Base-by-base conservation (phyloP, 140 eudicot species). In the Oenanthe javanica region DNA sequence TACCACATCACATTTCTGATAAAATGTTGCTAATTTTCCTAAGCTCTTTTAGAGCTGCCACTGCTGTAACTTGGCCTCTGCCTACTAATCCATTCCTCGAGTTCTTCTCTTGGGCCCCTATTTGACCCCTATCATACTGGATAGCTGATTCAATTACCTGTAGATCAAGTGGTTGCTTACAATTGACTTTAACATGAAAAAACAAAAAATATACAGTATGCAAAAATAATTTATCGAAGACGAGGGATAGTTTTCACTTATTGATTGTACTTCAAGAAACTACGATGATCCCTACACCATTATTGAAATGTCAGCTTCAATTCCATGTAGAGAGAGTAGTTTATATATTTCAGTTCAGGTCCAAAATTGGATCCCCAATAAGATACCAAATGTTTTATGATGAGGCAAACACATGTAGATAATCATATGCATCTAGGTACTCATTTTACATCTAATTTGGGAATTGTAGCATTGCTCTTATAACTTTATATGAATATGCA, bases 111-210 rank as follows among this genome's bases (percentile, higher is more conserved):
- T 71, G 59, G 9, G 86, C 16, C 18, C 88, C 93, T 13, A 51
- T 77, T 71, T 88, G 91, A 81, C 86, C 81, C 72, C 78, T 79
- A 9, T 90, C 99, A 84, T 87, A 90, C 90, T 89, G 97, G 81
- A 95, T 88, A 52, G 83, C 93, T 2, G 97, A 88, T 83, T 95
- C 99, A 23, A 95, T 89, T 75, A 91, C 99, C 99, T 96, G 92
- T 82, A 76, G 13, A 46, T 9, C 42, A 80, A 79, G 21, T 9
- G 46, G 47, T 55, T 49, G 64, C 79, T 75, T 75, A 49, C 12
- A 48, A 25, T 1, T 13, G 36, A 16, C 2, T 19, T 72, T 10
- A 8, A 59, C 67, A 9, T 59, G 27, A 63, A 63, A 9, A n/a
- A n/a, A 61, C 69, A n/a, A 61, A 10, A 50, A 50, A 11, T 3